Evolutionary conservation across 2,329 filamentous ascomycete species (phyloP).

Genomic region (Pestalotiopsis sp.): DNA sequence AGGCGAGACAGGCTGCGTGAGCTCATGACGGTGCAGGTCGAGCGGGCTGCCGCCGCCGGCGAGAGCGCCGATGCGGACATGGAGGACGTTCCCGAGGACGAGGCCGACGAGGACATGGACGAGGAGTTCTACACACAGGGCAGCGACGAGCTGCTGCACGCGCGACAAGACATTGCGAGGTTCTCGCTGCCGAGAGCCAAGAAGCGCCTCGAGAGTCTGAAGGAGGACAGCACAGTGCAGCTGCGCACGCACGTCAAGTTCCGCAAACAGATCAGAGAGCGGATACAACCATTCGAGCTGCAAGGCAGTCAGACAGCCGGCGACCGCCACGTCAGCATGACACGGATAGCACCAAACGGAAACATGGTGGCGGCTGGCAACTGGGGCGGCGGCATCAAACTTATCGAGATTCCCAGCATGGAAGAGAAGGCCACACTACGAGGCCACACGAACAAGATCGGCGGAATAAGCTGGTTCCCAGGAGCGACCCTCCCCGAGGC

Average conservation of each 20-base stretch:
- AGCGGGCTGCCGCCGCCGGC: slow-evolving; percentile 52
- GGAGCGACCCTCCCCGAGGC: slow-evolving; percentile 73
- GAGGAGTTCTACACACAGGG: slow-evolving; percentile 97
- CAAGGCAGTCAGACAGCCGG: slow-evolving; percentile 93
- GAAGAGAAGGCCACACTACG: slow-evolving; percentile 75
- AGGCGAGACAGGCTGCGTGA: slow-evolving; percentile 84
- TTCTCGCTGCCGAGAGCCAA: slow-evolving; percentile 86
- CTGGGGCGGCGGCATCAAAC: slow-evolving; percentile 86
- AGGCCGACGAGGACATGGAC: slow-evolving; percentile 74
- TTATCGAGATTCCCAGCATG: slow-evolving; percentile 82
- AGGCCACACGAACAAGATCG: slow-evolving; percentile 87
- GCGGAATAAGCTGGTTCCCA: slow-evolving; percentile 89
- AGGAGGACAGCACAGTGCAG: slow-evolving; percentile 79
- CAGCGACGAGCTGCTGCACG: slow-evolving; percentile 71
- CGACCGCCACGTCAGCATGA: slow-evolving; percentile 89
- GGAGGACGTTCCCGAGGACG: slow-evolving; percentile 60
- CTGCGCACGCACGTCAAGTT: slow-evolving; percentile 91
- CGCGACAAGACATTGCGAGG: slow-evolving; percentile 76
- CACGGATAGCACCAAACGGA: slow-evolving; percentile 85
- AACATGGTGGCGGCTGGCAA: slow-evolving; percentile 86
- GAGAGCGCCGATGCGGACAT: slow-evolving; percentile 62
- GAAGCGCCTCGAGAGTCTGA: slow-evolving; percentile 75
- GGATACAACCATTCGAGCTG: slow-evolving; percentile 80
- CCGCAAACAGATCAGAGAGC: slow-evolving; percentile 85
- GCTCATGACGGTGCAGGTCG: slow-evolving; percentile 73